Evolutionary conservation across 2,329 filamentous ascomycete species (phyloP).

Genomic region (Colletotrichum trifolii): DNA sequence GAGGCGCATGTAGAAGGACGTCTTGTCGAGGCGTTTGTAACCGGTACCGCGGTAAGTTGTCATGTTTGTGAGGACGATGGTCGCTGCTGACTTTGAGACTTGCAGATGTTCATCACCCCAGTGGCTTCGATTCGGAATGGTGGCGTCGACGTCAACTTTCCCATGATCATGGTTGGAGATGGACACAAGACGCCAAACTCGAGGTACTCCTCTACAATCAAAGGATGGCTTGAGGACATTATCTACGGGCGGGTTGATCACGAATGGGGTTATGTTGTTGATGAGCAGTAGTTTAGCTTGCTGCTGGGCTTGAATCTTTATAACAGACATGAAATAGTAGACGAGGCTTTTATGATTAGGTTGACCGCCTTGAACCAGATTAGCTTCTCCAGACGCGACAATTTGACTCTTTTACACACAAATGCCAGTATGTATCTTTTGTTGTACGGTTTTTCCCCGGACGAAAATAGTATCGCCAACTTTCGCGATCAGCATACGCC

Average conservation of each 20-base stretch:
- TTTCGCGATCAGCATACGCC: no score
- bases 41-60: conserved; percentile 81
- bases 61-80: not conserved
- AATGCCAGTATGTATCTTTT: no score
- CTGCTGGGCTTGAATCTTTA: no score
- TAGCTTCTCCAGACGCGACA: no score
- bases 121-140: conserved; percentile 76
- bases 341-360: no score
- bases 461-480: no score
- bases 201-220: conserved; percentile 68
- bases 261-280: conserved; percentile 75
- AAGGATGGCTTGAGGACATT: conserved; percentile 75
- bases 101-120: conserved; percentile 76
- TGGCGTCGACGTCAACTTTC: conserved; percentile 72
- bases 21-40: conserved; percentile 84
- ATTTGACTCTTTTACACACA: no score
- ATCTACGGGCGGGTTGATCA: conserved; percentile 78
- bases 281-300: conserved; percentile 57
- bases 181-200: conserved; percentile 8
- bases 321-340: no score
- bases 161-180: conserved; percentile 59
- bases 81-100: conserved; percentile 36
- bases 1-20: conserved; percentile 80
- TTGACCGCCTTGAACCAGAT: no score
- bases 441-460: no score